Evolutionary conservation across 2,329 filamentous ascomycete species (phyloP).

Genomic region (Cordyceps fumosorosea): DNA sequence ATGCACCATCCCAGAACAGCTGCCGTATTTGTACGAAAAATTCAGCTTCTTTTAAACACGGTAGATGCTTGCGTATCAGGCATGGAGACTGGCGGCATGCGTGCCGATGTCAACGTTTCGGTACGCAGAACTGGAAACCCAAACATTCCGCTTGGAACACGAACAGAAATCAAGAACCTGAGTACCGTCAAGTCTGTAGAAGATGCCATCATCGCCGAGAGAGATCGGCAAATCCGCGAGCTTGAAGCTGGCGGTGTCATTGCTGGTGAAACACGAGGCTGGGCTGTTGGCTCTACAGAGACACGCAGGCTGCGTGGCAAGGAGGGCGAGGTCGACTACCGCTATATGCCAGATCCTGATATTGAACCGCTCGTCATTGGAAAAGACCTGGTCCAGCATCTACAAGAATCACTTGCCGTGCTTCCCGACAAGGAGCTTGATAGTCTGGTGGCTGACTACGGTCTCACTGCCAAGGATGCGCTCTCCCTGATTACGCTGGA

Average conservation of each 20-base stretch:
- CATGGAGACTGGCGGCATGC: conserved; percentile 86
- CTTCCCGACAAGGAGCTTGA: conserved; percentile 66
- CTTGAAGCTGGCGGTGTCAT: conserved; percentile 69
- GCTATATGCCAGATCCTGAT: conserved; percentile 97
- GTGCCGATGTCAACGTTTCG: conserved; percentile 94
- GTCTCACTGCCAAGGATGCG: conserved; percentile 74
- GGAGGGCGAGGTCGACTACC: conserved; percentile 94
- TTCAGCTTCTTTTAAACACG: conserved; percentile 71
- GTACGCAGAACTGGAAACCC: conserved; percentile 54
- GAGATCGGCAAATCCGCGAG: conserved; percentile 77
- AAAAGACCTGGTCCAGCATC: conserved; percentile 57
- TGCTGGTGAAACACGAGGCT: conserved; percentile 84
- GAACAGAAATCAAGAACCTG: conserved; percentile 96
- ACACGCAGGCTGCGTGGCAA: conserved; percentile 82
- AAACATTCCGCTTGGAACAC: conserved; percentile 57
- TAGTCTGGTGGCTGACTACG: conserved; percentile 55
- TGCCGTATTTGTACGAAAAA: conserved; percentile 80
- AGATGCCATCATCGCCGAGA: conserved; percentile 86
- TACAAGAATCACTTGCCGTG: conserved; percentile 58
- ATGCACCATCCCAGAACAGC: conserved; percentile 84
- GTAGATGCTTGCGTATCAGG: conserved; percentile 83
- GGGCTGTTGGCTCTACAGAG: conserved; percentile 77
- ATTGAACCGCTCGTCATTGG: conserved; percentile 73
- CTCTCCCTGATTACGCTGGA: conserved; percentile 72
- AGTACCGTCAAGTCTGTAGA: conserved; percentile 93